phyloP scores from a whole-genome alignment of 805 yeast species.

The Saturnispora galanensis region DNA sequence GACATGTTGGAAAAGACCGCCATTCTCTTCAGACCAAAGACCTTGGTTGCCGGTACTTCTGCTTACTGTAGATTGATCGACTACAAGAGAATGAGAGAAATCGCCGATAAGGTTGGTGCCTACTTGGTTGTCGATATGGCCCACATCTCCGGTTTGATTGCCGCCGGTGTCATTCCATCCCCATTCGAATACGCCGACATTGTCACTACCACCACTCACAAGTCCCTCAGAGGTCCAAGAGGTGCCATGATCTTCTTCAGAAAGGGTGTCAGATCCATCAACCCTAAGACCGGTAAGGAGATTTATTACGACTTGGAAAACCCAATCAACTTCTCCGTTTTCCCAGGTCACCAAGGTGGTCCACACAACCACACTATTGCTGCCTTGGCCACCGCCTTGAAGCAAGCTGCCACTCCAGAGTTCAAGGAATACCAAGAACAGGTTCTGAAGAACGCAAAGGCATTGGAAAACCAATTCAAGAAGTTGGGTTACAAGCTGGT shows the following conservation, averaged over 20 bases:
- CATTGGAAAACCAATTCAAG: slow-evolving; percentile 60
- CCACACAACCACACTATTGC: slow-evolving; percentile 98
- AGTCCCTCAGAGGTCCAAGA: slow-evolving; percentile 97
- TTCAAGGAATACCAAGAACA: slow-evolving; percentile 76
- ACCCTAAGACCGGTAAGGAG: slow-evolving; percentile 73
- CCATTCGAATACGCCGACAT: slow-evolving; percentile 92
- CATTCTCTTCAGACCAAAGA: slow-evolving; percentile 82
- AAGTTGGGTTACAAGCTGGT: slow-evolving; percentile 67
- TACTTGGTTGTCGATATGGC: slow-evolving; percentile 94
- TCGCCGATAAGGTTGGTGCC: slow-evolving; percentile 90
- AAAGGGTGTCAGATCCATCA: slow-evolving; percentile 79
- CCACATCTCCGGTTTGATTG: slow-evolving; percentile 90
- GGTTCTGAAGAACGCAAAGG: slow-evolving; percentile 73
- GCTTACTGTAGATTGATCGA: slow-evolving; percentile 90
- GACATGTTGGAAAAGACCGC: slow-evolving; percentile 80
- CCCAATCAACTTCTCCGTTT: slow-evolving; percentile 90
- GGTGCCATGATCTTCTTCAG: slow-evolving; percentile 98
- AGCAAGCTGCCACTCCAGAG: slow-evolving; percentile 85
- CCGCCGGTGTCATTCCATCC: slow-evolving; percentile 88
- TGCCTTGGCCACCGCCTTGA: slow-evolving; percentile 90
- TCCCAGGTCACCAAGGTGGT: slow-evolving; percentile 99
- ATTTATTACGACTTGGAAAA: slow-evolving; percentile 78
- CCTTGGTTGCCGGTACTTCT: slow-evolving; percentile 93
- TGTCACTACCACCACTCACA: slow-evolving; percentile 96
- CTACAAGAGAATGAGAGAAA: slow-evolving; percentile 80